phyloP scores from a whole-genome alignment of 139 green algal genomes.

The Chlamydomonas sphaeroides region DNA sequence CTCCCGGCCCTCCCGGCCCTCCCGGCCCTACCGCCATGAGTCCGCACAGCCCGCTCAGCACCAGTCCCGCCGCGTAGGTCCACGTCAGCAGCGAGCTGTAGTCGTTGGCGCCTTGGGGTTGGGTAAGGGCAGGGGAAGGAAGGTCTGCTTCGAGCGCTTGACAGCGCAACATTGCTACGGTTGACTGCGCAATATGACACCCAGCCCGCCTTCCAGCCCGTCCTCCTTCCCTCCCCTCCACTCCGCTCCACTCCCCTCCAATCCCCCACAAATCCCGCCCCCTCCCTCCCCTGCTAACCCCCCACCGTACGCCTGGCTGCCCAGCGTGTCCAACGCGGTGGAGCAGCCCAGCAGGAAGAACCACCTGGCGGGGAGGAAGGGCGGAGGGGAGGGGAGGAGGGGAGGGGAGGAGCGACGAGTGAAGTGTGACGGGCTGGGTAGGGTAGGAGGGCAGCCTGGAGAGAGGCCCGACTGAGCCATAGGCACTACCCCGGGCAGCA shows the following conservation, averaged over 20 bases:
- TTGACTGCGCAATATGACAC: too few relatives aligned
- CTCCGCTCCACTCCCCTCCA: background rate
- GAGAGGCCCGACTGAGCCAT: too few relatives aligned
- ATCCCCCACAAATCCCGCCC: too few relatives aligned
- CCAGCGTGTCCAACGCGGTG: slow-evolving; percentile 58
- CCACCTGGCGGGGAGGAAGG: slow-evolving; percentile 18
- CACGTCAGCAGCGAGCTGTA: slow-evolving; percentile 44
- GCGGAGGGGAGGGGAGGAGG: background rate
- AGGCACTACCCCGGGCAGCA: too few relatives aligned
- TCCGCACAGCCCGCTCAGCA: slow-evolving; percentile 31
- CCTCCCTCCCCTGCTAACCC: too few relatives aligned
- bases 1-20: background rate
- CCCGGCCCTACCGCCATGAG: slow-evolving; percentile 27
- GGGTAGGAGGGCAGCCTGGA: background rate
- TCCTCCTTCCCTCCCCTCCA: background rate
- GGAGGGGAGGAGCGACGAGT: too few relatives aligned
- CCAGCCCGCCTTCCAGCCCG: too few relatives aligned
- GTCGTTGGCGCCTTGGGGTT: slow-evolving; percentile 30
- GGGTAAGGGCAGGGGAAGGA: too few relatives aligned
- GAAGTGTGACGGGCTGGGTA: too few relatives aligned
- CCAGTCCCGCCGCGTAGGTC: slow-evolving; percentile 21
- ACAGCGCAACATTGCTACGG: too few relatives aligned
- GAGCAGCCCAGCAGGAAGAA: slow-evolving; percentile 55
- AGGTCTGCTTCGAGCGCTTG: too few relatives aligned
- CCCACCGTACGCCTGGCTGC: slow-evolving; percentile 55